Evolutionary conservation across 495 filamentous ascomycete species (phyloP), one percentile per base, ranked within the genome.

Genomic region (Podospora sp.): DNA sequence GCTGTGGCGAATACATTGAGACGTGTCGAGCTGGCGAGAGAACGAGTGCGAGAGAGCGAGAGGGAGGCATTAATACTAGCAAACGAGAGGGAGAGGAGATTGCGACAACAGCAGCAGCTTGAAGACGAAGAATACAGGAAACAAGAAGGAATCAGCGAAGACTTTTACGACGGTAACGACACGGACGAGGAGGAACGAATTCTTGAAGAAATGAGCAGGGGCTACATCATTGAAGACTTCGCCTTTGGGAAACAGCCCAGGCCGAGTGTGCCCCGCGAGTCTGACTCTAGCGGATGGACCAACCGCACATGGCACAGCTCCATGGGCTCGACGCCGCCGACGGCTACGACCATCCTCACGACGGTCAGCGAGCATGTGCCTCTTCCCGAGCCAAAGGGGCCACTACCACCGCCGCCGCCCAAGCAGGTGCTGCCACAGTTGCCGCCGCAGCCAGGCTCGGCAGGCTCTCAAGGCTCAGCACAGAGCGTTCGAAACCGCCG

Each of bases 151-250:
- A 21, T 68, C 0, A 63, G 60, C 2, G 69, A 73, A 2, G 79
- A 78, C 52, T 81, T 83, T 67, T 84, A 86, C 62, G 88, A 89
- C 59, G 90, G 77, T n/a, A 81, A 92, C 50, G 91, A 94, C 65
- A 90, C 88, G n/a, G 92, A 94, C 62, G 92, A 94, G 60, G 93
- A 97, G 69, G 95, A 98, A 73, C 86, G 93, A 46, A 83, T 97
- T 67, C 77, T 99, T 46, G 95, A 99, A 69, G 93, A 97, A 74
- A 94, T 97, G 88, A 95, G 92, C 0, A 87, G 85, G 68, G 92
- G 91, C 58, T 96, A 94, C 73, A 84, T 90, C 33, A 89, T 97
- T 81, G 92, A 95, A 65, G 92, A 94, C 63, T 94, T 96, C 72
- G 85, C 93, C 64, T 91, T 96, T 76, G 90, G 88, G 57, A 73